phyloP scores from a whole-genome alignment of 441 rosid genomes.

The Pelargonium exstipulatum region DNA sequence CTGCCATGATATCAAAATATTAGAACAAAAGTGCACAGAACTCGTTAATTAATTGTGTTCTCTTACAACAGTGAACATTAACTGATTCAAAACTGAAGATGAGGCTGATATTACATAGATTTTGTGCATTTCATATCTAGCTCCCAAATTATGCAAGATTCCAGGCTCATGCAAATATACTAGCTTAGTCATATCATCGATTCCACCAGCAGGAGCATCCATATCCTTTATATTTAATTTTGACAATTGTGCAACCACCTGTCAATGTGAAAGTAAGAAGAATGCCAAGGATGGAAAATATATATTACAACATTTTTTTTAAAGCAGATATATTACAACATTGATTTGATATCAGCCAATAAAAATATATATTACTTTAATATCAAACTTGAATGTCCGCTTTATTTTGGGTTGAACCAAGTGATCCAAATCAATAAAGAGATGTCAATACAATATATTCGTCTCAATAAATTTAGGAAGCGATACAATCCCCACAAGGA shows the following conservation, averaged over 20 bases:
- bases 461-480: no score
- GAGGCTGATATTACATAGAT: conserved; percentile 54
- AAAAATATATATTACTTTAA: no score
- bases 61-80: conserved; percentile 24
- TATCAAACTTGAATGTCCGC: no score
- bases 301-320: background rate
- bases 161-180: conserved; percentile 96
- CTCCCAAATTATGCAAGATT: conserved; percentile 71
- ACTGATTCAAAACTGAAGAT: conserved; percentile 21
- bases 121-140: conserved; percentile 87
- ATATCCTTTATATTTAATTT: conserved; percentile 76
- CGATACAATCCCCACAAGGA: no score
- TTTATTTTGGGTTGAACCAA: no score
- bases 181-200: conserved; percentile 97
- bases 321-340: background rate
- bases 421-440: background rate
- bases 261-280: conserved; percentile 10
- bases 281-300: background rate
- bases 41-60: conserved; percentile 20
- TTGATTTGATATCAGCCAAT: background rate
- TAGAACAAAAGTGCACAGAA: conserved; percentile 22
- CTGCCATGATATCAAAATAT: conserved; percentile 31
- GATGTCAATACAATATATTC: background rate
- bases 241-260: conserved; percentile 63
- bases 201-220: conserved; percentile 95